Evolutionary conservation across 2,329 filamentous ascomycete species (phyloP), one percentile per base, ranked within the genome.

Genomic region (Thermochaetoides dissita): DNA sequence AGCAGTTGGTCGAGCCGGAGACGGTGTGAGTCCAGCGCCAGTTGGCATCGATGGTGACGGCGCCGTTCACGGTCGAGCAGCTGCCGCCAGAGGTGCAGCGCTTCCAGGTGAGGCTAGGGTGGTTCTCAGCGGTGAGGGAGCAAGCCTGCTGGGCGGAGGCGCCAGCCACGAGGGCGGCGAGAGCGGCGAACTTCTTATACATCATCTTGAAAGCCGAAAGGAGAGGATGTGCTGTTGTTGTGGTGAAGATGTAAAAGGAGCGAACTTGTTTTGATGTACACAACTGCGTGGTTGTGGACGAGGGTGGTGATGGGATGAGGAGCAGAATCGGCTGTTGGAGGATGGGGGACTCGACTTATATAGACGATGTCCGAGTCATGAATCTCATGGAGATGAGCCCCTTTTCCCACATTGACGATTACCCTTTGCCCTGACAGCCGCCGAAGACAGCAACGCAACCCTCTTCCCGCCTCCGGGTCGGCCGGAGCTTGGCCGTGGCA

Each of bases 21-120:
- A 60, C 56, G 11, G 56, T 55, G 58, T 77, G 72, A 45, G 72
- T 62, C 74, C 74, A 78, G 46, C 74, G 68, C 72, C 73, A 78
- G 62, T 77, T 78, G 52, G 72, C 57, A 48, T 79, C 74, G 51
- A 79, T 59, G 41, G 71, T 70, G 36, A 79, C 63, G 32, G 65
- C 67, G 35, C 67, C 71, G 34, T 55, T 51, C 50, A 71, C 64
- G 41, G 57, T 61, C 28, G 60, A 66, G 62, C 74, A 79, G 41
- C 57, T 60, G 45, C 71, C 69, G 43, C 59, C 62, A 17, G 59
- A 53, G 32, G 69, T 66, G 59, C 74, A 79, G 51, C 65, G 64
- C 46, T 67, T 61, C 67, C 71, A 75, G 44, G 57, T 64, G 51
- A 79, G 59, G 29, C 63, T 44, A 11, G 74, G 75, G 54, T 77